A percentile compares a stretch with the other conserved stretches of the same genome.
phyloP scores from a whole-genome alignment of 169 alveolate species.

The Cystoisospora suis region DNA sequence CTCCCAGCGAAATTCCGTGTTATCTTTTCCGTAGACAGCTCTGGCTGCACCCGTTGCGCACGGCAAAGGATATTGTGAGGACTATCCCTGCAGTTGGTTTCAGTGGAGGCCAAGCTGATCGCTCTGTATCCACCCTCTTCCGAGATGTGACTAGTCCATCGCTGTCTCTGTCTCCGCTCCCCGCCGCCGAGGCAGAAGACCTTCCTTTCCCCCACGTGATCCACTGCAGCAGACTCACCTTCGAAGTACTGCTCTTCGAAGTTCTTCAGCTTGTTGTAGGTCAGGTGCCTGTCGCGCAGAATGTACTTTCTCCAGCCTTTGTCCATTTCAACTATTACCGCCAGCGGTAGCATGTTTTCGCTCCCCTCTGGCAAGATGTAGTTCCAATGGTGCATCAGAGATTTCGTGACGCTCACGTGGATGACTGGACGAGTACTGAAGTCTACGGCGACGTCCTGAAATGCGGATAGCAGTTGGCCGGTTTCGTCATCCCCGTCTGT shows the following conservation, averaged over 20 bases:
- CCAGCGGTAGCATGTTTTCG: not conserved
- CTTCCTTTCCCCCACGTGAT: too few species aligned
- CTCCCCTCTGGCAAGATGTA: constrained; percentile 19
- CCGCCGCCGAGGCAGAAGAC: too few species aligned
- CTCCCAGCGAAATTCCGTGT: too few species aligned
- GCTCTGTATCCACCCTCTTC: too few species aligned
- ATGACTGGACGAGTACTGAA: not conserved
- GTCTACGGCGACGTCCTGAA: constrained; percentile 24
- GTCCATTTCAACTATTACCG: constrained; percentile 15
- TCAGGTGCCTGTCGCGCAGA: constrained; percentile 18
- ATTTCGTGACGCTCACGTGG: constrained; percentile 8
- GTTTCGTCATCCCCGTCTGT: not conserved
- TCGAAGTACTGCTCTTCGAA: constrained; percentile 8
- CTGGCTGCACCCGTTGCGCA: too few species aligned
- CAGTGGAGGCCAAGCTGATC: too few species aligned
- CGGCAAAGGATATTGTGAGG: too few species aligned
- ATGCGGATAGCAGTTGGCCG: not conserved
- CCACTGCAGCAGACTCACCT: constrained; percentile 11
- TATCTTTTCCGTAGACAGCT: too few species aligned
- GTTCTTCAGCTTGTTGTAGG: constrained; percentile 6
- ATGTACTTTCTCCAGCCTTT: constrained; percentile 7
- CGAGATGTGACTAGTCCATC: too few species aligned
- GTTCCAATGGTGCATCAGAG: constrained; percentile 31
- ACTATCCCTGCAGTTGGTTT: too few species aligned
- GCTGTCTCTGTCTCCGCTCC: too few species aligned